Base-by-base conservation (phyloP, 176 grass and related monocot species). In the maize (Zea mays) region DNA sequence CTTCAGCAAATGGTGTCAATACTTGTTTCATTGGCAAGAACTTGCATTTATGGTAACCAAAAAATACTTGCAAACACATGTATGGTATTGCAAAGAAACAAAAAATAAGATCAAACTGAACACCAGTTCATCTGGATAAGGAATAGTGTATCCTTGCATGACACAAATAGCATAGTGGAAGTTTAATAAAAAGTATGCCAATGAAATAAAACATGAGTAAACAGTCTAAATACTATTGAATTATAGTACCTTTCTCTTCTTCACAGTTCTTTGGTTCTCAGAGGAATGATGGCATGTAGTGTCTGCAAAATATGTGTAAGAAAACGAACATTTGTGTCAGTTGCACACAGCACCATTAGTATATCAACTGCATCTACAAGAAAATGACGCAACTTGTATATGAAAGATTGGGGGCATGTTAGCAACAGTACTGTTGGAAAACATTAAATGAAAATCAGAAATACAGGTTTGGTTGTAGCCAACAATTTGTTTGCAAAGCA, bases 191-290 rank as follows among this genome's bases (percentile, higher is more conserved):
- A 33, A 85, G 52, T 34, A 46, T 79, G 67, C 50, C 15, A 35
- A 65, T 39, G 17, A 57, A 65, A 81, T 75, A 2, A 70, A 76
- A 15, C 10, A 1, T 14, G 44, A 5, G 3, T 81, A 38, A 20
- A 69, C 55, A 76, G 39, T 66, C 33, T 56, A 60, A 68, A 74
- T 60, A 12, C 21, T 69, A 34, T 70, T 46, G 12, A 48, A 7
- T 45, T 62, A 86, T 66, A 15, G 20, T 75, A 98, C 96, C 96
- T 98, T 95, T 78, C 89, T 98, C 85, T 86, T 98, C 79, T 92
- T 94, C 68, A 54, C 19, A 57, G 63, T 59, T 75, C 65, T 86
- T 87, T 79, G 75, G 51, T 63, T 88, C 51, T 79, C 65, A 59
- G 62, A 76, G 69, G 82, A 92, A 36, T 80, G 42, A 67, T 38